phyloP scores from a whole-genome alignment of 805 yeast species.

The Lachancea waltii region DNA sequence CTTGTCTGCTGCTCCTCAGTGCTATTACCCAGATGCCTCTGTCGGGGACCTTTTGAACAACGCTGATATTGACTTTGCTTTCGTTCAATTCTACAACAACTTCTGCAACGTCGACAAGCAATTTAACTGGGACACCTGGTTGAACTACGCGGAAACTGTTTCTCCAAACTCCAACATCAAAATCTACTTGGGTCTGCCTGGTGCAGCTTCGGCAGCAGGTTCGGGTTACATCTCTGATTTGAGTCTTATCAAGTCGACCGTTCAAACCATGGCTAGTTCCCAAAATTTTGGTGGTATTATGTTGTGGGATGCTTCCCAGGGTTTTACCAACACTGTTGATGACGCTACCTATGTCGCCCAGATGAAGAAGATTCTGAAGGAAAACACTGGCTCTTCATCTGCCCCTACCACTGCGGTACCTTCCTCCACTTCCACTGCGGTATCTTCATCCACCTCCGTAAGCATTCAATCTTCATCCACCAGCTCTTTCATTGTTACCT shows the following conservation, averaged over 20 bases:
- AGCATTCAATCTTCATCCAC: slow-evolving; percentile 13
- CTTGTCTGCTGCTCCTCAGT: slow-evolving; percentile 89
- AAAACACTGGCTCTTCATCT: slow-evolving; percentile 13
- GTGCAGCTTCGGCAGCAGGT: slow-evolving; percentile 50
- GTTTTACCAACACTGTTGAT: slow-evolving; percentile 40
- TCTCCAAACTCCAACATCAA: slow-evolving; percentile 67
- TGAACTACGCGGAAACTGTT: slow-evolving; percentile 45
- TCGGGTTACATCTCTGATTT: slow-evolving; percentile 53
- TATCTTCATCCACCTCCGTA: slow-evolving; percentile 14
- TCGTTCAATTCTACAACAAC: slow-evolving; percentile 87
- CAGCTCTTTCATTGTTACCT: slow-evolving; percentile 9
- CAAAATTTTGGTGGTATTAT: slow-evolving; percentile 79
- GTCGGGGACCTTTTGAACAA: slow-evolving; percentile 52
- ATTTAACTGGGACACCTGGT: slow-evolving; percentile 76
- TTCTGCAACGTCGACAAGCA: slow-evolving; percentile 49
- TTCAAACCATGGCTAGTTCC: slow-evolving; percentile 67
- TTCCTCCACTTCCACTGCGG: slow-evolving; percentile 15
- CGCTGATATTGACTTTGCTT: slow-evolving; percentile 70
- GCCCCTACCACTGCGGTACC: slow-evolving; percentile 15
- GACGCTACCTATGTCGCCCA: slow-evolving; percentile 40
- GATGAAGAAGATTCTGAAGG: slow-evolving; percentile 37
- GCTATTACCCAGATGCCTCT: slow-evolving; percentile 75
- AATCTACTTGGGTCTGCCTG: slow-evolving; percentile 72
- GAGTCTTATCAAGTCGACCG: slow-evolving; percentile 35
- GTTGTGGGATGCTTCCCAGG: slow-evolving; percentile 89